A percentile compares a stretch with the other conserved stretches of the same genome.
Conservation (phyloP, 768 basidiomycete species). For the Melanogaster broomeanus region DNA sequence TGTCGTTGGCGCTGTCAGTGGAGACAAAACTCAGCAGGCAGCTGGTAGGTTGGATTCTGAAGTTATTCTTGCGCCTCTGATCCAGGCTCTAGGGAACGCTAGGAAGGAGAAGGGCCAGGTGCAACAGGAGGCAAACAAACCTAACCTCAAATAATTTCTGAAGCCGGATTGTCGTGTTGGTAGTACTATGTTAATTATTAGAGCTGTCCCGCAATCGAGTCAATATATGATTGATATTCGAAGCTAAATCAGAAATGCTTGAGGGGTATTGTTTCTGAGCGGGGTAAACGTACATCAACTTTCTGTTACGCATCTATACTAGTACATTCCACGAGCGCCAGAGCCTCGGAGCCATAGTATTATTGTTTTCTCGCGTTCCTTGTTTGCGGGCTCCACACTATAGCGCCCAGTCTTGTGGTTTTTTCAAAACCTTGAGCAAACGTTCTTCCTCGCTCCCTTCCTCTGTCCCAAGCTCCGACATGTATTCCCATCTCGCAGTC, state of each 20-base stretch:
- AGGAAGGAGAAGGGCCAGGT: conserved; percentile 55
- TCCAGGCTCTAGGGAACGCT: conserved; percentile 43
- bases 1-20: conserved; percentile 55
- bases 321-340: background rate
- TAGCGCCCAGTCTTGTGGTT: conserved; percentile 69
- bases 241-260: too few relatives aligned
- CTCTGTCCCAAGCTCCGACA: conserved; percentile 68
- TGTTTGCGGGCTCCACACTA: background rate
- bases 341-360: background rate
- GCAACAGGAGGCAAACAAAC: conserved; percentile 56
- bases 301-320: background rate
- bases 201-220: too few relatives aligned
- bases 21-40: conserved; percentile 52
- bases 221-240: too few relatives aligned
- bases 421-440: conserved; percentile 59
- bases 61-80: rapidly evolving
- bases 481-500: conserved; percentile 89
- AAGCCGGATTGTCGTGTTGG: background rate
- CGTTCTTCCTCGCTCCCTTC: conserved; percentile 66
- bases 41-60: conserved; percentile 35
- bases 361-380: background rate
- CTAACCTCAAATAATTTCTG: background rate
- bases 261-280: too few relatives aligned
- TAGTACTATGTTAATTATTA: too few relatives aligned
- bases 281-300: background rate